Conservation (phyloP, 495 filamentous ascomycete genomes). For the Talaromyces proteolyticus region DNA sequence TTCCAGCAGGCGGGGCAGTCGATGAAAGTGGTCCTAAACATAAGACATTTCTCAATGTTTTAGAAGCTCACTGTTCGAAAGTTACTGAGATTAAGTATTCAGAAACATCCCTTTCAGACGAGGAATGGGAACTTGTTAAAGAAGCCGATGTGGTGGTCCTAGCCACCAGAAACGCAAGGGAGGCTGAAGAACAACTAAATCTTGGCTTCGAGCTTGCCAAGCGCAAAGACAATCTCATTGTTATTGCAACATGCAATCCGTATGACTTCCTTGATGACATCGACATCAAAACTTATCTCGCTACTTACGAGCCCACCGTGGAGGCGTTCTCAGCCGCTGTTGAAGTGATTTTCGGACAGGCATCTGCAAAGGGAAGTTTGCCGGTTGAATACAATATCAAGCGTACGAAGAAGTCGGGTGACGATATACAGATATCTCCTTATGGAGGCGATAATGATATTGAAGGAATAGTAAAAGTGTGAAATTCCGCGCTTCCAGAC, state of each 20-base stretch:
- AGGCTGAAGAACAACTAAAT: conserved; percentile 31
- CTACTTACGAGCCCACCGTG: conserved; percentile 43
- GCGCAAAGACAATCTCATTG: conserved; percentile 22
- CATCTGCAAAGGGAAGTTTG: conserved; percentile 24
- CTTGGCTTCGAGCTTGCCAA: conserved; percentile 28
- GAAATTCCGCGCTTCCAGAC: conserved; percentile 35
- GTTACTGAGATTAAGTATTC: conserved; percentile 31
- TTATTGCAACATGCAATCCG: conserved; percentile 39
- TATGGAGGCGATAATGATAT: conserved; percentile 24
- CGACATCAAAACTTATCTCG: conserved; percentile 36
- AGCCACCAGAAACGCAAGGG: conserved; percentile 35
- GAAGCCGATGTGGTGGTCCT: conserved; percentile 36
- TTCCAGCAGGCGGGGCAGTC: conserved; percentile 36
- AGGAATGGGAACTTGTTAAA: conserved; percentile 23
- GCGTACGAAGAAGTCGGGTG: background rate
- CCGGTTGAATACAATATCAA: conserved; percentile 20
- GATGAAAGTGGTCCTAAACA: conserved; percentile 31
- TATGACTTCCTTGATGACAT: conserved; percentile 41
- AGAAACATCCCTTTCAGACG: conserved; percentile 17
- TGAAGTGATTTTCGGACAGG: conserved; percentile 33
- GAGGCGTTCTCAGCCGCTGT: conserved; percentile 37
- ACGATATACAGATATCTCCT: conserved; percentile 11
- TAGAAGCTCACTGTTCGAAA: conserved; percentile 16
- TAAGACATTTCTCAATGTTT: conserved; percentile 24
- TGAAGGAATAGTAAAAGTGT: conserved; percentile 21